phyloP scores from a whole-genome alignment of 495 filamentous ascomycete species.

The Mytilinidion resinicola region DNA sequence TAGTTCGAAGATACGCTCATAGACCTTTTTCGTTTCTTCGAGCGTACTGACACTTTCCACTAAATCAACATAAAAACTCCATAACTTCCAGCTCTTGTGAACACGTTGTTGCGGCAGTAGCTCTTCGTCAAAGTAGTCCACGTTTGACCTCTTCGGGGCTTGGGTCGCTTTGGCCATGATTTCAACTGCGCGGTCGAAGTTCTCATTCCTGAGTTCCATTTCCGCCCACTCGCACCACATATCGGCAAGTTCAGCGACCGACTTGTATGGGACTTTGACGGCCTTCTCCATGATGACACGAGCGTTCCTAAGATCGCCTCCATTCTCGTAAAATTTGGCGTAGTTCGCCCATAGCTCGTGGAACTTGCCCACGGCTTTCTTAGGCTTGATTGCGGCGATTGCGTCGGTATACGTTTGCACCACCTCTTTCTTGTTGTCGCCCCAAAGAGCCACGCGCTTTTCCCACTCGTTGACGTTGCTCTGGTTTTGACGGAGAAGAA shows the following conservation, averaged over 20 bases:
- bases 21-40: constrained; percentile 89
- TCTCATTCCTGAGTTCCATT: constrained; percentile 91
- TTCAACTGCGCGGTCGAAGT: constrained; percentile 87
- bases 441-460: constrained; percentile 91
- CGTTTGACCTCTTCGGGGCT: constrained; percentile 86
- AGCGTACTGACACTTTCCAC: constrained; percentile 89
- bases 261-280: constrained; percentile 94
- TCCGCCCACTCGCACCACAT: constrained; percentile 99
- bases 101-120: constrained; percentile 91
- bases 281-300: constrained; percentile 95
- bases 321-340: constrained; percentile 93
- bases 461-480: constrained; percentile 97
- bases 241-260: constrained; percentile 88
- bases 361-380: constrained; percentile 90
- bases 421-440: constrained; percentile 82
- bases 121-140: constrained; percentile 97
- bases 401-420: constrained; percentile 95
- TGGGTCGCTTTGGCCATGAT: constrained; percentile 97
- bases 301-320: constrained; percentile 77
- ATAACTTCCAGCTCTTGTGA: constrained; percentile 99
- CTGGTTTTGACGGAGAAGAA: constrained; percentile 89
- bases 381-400: constrained; percentile 85
- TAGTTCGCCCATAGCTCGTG: constrained; percentile 96
- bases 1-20: constrained; percentile 96
- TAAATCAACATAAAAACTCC: constrained; percentile 98